Percentiles rank a stretch among this genome's conserved stretches.
Evolutionary conservation across 176 grass and related monocot species (phyloP).

Genomic region (Poa pratensis): DNA sequence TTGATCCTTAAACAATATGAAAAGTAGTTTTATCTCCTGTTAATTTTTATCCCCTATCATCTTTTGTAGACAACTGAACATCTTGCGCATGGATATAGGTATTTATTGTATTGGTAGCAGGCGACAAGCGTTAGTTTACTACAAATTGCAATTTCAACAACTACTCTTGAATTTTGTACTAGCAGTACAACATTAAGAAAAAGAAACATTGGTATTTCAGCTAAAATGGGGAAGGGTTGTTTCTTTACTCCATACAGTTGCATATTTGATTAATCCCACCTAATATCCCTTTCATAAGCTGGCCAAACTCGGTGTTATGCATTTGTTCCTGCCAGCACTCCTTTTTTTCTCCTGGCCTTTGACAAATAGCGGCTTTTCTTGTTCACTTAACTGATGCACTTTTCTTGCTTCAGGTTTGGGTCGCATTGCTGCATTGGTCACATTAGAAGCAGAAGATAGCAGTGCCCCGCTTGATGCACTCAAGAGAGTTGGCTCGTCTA

Average conservation of each 20-base stretch:
- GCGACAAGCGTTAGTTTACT: conserved; percentile 6
- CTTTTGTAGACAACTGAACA: not conserved
- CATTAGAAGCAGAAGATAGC: conserved; percentile 80
- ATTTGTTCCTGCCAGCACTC: not conserved
- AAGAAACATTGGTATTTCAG: not conserved
- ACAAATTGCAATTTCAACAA: conserved; percentile 15
- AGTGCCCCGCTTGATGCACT: conserved; percentile 72
- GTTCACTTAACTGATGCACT: conserved; percentile 22
- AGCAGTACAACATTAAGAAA: not conserved
- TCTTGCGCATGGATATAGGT: not conserved
- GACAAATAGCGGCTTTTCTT: not conserved
- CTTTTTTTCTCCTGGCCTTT: not conserved
- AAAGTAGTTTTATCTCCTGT: not conserved
- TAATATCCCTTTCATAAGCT: conserved; percentile 28
- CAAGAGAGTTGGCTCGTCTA: conserved; percentile 61
- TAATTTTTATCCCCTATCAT: not conserved
- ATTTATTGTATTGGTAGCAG: not conserved
- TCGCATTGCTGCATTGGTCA: conserved; percentile 83
- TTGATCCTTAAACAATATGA: not conserved
- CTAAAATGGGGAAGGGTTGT: not conserved
- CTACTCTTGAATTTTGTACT: conserved; percentile 29
- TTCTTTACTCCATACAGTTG: conserved; percentile 15
- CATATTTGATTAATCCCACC: not conserved
- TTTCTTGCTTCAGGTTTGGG: conserved; percentile 67
- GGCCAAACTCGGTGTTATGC: not conserved